phyloP scores from a whole-genome alignment of 2,329 filamentous ascomycete genomes.

The Xylaria polymorpha region DNA sequence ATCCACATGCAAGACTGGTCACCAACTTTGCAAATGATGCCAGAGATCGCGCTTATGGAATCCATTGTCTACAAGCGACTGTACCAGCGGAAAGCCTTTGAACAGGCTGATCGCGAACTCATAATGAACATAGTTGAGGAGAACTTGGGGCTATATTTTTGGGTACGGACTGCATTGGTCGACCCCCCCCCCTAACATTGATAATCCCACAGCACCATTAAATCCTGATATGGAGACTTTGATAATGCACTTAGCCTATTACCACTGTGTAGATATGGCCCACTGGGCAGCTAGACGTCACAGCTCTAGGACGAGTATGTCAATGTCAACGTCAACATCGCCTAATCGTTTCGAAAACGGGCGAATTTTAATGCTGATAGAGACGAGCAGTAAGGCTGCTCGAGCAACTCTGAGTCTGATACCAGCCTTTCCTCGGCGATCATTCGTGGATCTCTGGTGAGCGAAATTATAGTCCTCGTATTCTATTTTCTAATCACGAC shows the following conservation, averaged over 20 bases:
- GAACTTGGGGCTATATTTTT: constrained; percentile 15
- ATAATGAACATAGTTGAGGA: neutral
- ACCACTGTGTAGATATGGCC: constrained; percentile 19
- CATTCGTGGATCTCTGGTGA: constrained; percentile 23
- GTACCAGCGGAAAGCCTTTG: constrained; percentile 26
- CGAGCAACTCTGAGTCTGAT: constrained; percentile 13
- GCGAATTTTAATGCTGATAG: neutral
- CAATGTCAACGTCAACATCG: neutral
- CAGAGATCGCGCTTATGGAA: constrained; percentile 19
- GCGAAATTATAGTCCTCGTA: neutral
- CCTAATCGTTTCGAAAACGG: neutral
- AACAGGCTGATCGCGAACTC: constrained; percentile 5
- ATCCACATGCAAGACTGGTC: constrained; percentile 15
- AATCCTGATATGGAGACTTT: constrained; percentile 7
- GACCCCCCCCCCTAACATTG: constrained; percentile 12
- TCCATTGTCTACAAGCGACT: constrained; percentile 17
- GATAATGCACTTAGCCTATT: constrained; percentile 17
- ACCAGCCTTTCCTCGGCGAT: neutral
- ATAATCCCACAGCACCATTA: neutral
- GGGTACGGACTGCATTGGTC: constrained; percentile 2
- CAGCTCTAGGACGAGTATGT: neutral
- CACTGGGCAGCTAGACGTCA: constrained; percentile 26
- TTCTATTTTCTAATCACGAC: neutral
- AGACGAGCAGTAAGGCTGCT: constrained; percentile 23
- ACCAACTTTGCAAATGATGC: neutral